Evolutionary conservation across 202 grass and related monocot genomes (phyloP).

Genomic region (Elaeis oleifera): DNA sequence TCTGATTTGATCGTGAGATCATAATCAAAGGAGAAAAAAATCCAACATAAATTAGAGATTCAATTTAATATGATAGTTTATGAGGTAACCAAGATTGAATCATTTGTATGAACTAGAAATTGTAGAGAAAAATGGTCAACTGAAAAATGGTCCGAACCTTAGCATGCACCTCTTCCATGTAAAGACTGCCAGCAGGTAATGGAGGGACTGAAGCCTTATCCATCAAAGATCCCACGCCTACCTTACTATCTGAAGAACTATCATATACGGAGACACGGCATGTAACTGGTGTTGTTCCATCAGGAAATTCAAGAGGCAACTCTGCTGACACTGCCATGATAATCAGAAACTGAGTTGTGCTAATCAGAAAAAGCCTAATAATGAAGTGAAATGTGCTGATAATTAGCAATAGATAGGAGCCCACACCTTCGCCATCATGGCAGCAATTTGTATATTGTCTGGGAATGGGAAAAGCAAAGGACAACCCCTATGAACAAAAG

Average conservation of each 20-base stretch:
- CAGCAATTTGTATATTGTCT: conserved; percentile 73
- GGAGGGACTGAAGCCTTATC: conserved; percentile 72
- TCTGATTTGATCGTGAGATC: too few species aligned
- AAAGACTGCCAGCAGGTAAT: conserved; percentile 67
- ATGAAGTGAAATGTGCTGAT: not conserved
- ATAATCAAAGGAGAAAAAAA: too few species aligned
- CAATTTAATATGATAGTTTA: too few species aligned
- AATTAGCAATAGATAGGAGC: conserved; percentile 1
- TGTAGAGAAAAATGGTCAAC: not conserved
- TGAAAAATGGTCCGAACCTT: conserved; percentile 43
- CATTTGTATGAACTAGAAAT: too few species aligned
- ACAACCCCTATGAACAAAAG: conserved; percentile 56
- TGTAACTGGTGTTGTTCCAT: conserved; percentile 93
- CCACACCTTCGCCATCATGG: conserved; percentile 80
- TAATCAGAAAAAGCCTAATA: conserved; percentile 12
- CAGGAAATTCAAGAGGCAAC: conserved; percentile 88
- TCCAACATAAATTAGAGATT: too few species aligned
- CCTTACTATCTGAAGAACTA: conserved; percentile 72
- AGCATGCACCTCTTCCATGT: conserved; percentile 96
- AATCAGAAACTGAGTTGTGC: conserved; percentile 26
- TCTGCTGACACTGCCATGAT: conserved; percentile 60
- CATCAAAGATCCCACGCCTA: conserved; percentile 83
- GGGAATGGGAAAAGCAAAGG: conserved; percentile 91
- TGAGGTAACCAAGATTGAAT: too few species aligned
- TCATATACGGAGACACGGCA: conserved; percentile 91